Evolutionary conservation across 768 basidiomycete genomes (phyloP).

Genomic region (Rhizopogon vulgaris): DNA sequence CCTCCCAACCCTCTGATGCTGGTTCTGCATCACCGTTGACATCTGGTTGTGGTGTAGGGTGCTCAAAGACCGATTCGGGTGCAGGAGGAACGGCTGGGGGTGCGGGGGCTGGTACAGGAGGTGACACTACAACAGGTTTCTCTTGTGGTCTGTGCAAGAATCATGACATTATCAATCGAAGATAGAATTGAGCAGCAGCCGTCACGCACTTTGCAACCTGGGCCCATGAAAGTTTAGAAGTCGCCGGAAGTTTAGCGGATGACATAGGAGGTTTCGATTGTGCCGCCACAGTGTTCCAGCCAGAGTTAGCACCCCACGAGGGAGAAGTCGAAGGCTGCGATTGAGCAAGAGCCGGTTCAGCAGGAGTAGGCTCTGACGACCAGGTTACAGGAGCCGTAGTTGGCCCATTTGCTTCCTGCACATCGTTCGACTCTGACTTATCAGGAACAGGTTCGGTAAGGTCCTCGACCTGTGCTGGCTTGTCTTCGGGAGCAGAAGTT

Average conservation of each 20-base stretch:
- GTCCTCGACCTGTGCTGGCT: slow-evolving; percentile 13
- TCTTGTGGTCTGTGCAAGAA: slow-evolving; percentile 50
- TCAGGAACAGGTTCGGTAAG: slow-evolving; percentile 9
- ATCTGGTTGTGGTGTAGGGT: slow-evolving; percentile 23
- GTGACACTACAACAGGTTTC: slow-evolving; percentile 45
- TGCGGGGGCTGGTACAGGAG: slow-evolving; percentile 20
- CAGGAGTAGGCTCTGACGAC: slow-evolving; percentile 7
- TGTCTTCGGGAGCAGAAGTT: slow-evolving; percentile 30
- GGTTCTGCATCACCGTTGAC: slow-evolving; percentile 29
- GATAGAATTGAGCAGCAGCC: slow-evolving; percentile 1
- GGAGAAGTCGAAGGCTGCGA: slow-evolving; percentile 22
- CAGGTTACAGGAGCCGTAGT: slow-evolving; percentile 5
- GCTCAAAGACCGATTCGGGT: slow-evolving; percentile 14
- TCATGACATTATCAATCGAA: slow-evolving; percentile 3
- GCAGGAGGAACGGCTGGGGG: slow-evolving; percentile 15
- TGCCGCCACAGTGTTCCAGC: slow-evolving; percentile 25
- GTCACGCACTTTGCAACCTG: slow-evolving; percentile 66
- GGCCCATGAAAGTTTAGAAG: slow-evolving; percentile 80
- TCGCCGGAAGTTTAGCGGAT: slow-evolving; percentile 53
- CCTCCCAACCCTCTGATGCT: slow-evolving; percentile 53
- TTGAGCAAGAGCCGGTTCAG: slow-evolving; percentile 7
- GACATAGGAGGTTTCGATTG: slow-evolving; percentile 17
- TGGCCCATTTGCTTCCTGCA: slow-evolving; percentile 9
- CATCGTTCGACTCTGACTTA: slow-evolving; percentile 14
- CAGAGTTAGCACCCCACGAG: slow-evolving; percentile 32